Evolutionary conservation across 331 rosid genomes (phyloP).

Genomic region (Spiraea crenata): DNA sequence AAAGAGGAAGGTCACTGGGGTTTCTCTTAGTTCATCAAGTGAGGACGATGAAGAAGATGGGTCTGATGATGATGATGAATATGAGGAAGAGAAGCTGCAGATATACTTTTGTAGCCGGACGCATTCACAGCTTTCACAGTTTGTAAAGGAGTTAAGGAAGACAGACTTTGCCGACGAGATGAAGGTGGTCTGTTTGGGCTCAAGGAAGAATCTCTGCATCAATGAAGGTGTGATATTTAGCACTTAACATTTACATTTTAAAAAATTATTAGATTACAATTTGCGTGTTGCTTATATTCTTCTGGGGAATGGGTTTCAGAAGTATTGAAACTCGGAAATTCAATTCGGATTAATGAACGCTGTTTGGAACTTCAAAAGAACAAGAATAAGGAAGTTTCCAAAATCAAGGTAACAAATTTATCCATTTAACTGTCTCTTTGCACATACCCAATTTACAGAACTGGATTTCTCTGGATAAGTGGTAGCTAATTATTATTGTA

Average conservation of each 20-base stretch:
- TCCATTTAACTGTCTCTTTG: background rate
- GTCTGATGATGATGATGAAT: conserved; percentile 41
- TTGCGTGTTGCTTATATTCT: conserved; percentile 16
- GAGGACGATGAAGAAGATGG: conserved; percentile 52
- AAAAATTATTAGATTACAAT: background rate
- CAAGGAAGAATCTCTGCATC: conserved; percentile 83
- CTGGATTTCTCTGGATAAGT: background rate
- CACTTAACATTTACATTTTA: background rate
- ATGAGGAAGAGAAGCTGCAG: conserved; percentile 54
- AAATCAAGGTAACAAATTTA: conserved; percentile 55
- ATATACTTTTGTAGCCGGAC: conserved; percentile 91
- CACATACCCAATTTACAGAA: background rate
- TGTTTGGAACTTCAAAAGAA: conserved; percentile 89
- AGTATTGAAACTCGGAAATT: conserved; percentile 59
- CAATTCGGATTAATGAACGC: conserved; percentile 68
- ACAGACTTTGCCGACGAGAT: conserved; percentile 65
- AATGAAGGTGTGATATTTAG: conserved; percentile 60
- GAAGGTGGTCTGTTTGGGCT: conserved; percentile 70
- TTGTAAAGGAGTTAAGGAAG: conserved; percentile 72
- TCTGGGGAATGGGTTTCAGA: conserved; percentile 44
- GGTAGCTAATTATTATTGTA: background rate
- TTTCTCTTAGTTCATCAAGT: conserved; percentile 51
- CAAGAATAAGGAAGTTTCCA: conserved; percentile 58
- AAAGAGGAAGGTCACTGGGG: conserved; percentile 61
- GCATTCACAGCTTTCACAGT: conserved; percentile 94